Conservation (phyloP, 139 green algal genomes). For the Pleodorina starrii region DNA sequence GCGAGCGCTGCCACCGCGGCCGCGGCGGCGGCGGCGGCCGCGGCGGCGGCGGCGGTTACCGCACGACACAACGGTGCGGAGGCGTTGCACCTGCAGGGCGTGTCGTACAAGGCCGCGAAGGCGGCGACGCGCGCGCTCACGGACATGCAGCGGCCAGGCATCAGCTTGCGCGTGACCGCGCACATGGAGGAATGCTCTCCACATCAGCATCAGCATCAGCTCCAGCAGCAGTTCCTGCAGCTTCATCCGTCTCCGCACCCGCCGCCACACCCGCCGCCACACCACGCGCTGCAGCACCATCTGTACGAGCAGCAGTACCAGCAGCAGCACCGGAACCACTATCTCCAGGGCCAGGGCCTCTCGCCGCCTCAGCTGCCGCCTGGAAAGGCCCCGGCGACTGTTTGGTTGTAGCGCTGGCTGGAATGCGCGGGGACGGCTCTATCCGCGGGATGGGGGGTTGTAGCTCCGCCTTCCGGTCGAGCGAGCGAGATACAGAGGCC, state of each 20-base stretch:
- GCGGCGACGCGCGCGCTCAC: not conserved
- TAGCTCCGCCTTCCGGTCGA: too few species aligned
- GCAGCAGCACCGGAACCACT: not conserved
- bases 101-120: conserved; percentile 4
- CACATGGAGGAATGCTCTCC: not conserved
- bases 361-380: not conserved
- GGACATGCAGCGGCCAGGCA: not conserved
- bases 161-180: not conserved
- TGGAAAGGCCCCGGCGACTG: not conserved
- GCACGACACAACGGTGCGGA: not conserved
- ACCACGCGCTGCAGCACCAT: not conserved
- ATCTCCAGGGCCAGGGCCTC: too few species aligned
- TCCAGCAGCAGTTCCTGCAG: too few species aligned
- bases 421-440: too few species aligned
- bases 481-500: too few species aligned
- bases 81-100: conserved; percentile 15
- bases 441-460: too few species aligned
- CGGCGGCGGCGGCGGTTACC: too few species aligned
- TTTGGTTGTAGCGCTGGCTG: not conserved
- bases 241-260: not conserved
- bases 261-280: not conserved
- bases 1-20: not conserved
- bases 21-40: not conserved
- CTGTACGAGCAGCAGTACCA: not conserved
- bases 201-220: too few species aligned